Evolutionary conservation across 2,329 filamentous ascomycete species (phyloP), one percentile per base, ranked within the genome.

Genomic region (Aspergillus sp.): DNA sequence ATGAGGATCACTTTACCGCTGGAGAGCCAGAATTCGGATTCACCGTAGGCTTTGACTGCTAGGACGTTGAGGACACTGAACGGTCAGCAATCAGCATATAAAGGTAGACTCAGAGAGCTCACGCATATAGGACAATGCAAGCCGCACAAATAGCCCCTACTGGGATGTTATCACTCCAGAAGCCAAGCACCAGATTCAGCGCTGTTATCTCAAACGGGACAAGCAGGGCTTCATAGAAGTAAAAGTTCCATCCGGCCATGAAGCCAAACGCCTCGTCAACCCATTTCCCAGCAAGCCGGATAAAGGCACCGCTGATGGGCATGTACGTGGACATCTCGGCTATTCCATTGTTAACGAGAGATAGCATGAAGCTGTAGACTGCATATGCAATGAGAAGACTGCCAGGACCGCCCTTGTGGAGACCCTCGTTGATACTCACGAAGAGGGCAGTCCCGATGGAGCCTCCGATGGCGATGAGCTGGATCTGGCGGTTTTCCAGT

Each of bases 1-100:
- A 89, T 87, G 44, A 90, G 78, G 2, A 90, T 62, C 2, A 89
- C 81, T 70, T 90, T 89, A 5, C 57, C 55, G 12, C 44, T 40
- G 4, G 57, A 46, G 15, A 60, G 52, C 57, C 58, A 62, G 45
- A 60, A 62, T 30, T 62, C 57, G 13, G 60, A 49, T 39, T 60
- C 60, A 0, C 60, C 60, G 41, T 54, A 62, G 19, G 34, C 34
- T 4, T 33, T n/a, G 34, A 37, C 27, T 30, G 27, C 27, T 3
- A 30, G 27, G 9, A 37, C 4, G 6, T 13, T 13, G 2, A 37
- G 34, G 15, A 5, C 9, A 9, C 27, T 30, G 27, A 30, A 30
- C 27, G 1, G 9, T 30, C 4, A 30, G 27, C 27, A 30, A 7
- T 7, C 5, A 30, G 9, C 3, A 11, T 30, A 30, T 3, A 4